A percentile compares a stretch with the other conserved stretches of the same genome.
phyloP scores from a whole-genome alignment of 306 rosid species.

The Echinosophora koreensis region DNA sequence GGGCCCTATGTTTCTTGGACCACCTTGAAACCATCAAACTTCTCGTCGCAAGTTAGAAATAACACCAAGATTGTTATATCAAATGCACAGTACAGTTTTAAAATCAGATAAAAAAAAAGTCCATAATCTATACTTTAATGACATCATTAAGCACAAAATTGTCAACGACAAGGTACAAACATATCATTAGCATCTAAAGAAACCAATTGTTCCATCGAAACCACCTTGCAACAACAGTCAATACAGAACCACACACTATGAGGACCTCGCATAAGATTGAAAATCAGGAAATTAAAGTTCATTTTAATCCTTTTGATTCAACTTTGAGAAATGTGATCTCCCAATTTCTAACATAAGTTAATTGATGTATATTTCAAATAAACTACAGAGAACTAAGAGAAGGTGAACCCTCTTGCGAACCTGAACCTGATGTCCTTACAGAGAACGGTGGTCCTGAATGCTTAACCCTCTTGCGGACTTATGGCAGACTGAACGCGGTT shows the following conservation, averaged over 20 bases:
- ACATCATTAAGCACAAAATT: too few species aligned
- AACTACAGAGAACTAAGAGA: too few species aligned
- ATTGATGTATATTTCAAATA: constrained; percentile 24
- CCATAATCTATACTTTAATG: too few species aligned
- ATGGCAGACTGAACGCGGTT: too few species aligned
- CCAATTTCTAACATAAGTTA: constrained; percentile 2
- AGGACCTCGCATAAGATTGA: constrained; percentile 12
- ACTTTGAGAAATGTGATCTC: constrained; percentile 18
- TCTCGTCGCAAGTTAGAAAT: constrained; percentile 57
- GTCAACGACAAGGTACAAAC: constrained; percentile 28
- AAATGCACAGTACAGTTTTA: constrained; percentile 33
- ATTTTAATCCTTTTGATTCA: constrained; percentile 12
- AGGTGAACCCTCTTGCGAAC: too few species aligned
- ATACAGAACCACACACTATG: constrained; percentile 16
- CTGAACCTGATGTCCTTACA: too few species aligned
- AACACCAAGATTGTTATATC: constrained; percentile 26
- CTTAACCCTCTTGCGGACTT: too few species aligned
- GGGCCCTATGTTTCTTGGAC: constrained; percentile 87
- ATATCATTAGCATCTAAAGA: constrained; percentile 7
- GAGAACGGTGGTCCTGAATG: too few species aligned
- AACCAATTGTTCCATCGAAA: constrained; percentile 29
- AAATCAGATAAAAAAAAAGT: constrained; percentile 6
- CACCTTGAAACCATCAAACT: constrained; percentile 73
- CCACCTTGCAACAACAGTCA: constrained; percentile 53
- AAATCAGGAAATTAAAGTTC: constrained; percentile 13